phyloP scores from a whole-genome alignment of 257 asterid genomes.

The Nicotiana otophora region DNA sequence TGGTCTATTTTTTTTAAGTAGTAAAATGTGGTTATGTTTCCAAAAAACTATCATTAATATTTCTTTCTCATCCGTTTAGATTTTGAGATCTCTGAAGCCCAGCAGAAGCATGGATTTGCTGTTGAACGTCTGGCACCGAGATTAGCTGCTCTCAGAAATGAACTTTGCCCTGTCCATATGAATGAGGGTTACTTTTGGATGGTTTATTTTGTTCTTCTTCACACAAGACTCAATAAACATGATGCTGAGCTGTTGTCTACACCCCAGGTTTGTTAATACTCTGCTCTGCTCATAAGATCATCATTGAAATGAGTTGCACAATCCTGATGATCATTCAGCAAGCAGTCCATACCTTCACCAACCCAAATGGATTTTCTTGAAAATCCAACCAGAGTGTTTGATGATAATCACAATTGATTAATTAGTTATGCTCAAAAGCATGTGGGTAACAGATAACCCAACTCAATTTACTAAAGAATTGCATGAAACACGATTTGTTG shows the following conservation, averaged over 20 bases:
- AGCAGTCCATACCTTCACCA: not conserved
- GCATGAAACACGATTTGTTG: not conserved
- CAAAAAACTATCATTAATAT: not conserved
- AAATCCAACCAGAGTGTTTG: too few species aligned
- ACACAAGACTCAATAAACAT: slow-evolving; percentile 71
- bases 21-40: not conserved
- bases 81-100: slow-evolving; percentile 71
- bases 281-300: not conserved
- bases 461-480: too few species aligned
- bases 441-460: too few species aligned
- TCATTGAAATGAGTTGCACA: not conserved
- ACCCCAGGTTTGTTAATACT: slow-evolving; percentile 56
- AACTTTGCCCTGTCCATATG: slow-evolving; percentile 95
- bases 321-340: not conserved
- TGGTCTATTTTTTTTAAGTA: not conserved
- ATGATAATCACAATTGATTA: too few species aligned
- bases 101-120: slow-evolving; percentile 67
- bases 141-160: slow-evolving; percentile 91
- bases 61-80: slow-evolving; percentile 33
- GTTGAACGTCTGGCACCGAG: slow-evolving; percentile 75
- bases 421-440: too few species aligned
- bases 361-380: too few species aligned
- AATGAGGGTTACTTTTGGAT: slow-evolving; percentile 90
- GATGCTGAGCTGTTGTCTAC: slow-evolving; percentile 74
- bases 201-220: slow-evolving; percentile 93